A percentile compares a stretch with the other conserved stretches of the same genome.
These are phyloP conservation scores for Leccinum disarticulatum DNA, from an alignment of 768 basidiomycete species.

Conservation along the genomic window DNA sequence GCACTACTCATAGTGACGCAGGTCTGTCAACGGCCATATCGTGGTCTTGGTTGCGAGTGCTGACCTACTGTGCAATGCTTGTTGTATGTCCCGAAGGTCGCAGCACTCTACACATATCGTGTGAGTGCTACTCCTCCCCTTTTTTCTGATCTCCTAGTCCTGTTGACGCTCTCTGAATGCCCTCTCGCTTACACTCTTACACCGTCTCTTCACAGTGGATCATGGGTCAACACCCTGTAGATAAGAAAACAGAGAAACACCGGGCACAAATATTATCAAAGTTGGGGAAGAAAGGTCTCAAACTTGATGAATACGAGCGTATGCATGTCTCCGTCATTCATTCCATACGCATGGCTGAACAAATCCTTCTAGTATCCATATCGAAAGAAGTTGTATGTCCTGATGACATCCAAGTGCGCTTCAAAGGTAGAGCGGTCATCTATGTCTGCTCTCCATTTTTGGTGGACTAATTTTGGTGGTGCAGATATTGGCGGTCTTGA, in stretches of 20 bases:
- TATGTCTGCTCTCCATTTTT: background rate
- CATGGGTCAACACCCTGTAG: conserved; percentile 49
- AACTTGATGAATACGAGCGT: conserved; percentile 92
- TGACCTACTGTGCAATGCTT: conserved; percentile 4
- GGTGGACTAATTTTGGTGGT: conserved; percentile 3
- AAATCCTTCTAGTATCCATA: conserved; percentile 58
- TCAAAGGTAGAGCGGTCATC: conserved; percentile 55
- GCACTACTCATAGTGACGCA: conserved; percentile 53
- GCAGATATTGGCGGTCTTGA: conserved; percentile 93
- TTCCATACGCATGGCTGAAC: background rate
- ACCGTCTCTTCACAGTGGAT: conserved; percentile 53
- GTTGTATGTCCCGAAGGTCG: conserved; percentile 51
- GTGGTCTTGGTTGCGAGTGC: background rate
- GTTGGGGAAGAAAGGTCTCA: conserved; percentile 67
- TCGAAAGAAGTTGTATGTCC: conserved; percentile 93
- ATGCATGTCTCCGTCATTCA: conserved; percentile 27
- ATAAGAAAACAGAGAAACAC: conserved; percentile 65
- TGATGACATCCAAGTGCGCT: conserved; percentile 78
- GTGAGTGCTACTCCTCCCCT: conserved; percentile 40
- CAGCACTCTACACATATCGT: conserved; percentile 72
- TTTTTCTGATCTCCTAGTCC: background rate
- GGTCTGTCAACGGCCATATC: conserved; percentile 33
- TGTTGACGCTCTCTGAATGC: background rate
- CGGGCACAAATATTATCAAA: conserved; percentile 69
- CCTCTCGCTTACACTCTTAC: background rate